Evolutionary conservation across 169 alveolate genomes (phyloP).

Genomic region (Babesia sp.): DNA sequence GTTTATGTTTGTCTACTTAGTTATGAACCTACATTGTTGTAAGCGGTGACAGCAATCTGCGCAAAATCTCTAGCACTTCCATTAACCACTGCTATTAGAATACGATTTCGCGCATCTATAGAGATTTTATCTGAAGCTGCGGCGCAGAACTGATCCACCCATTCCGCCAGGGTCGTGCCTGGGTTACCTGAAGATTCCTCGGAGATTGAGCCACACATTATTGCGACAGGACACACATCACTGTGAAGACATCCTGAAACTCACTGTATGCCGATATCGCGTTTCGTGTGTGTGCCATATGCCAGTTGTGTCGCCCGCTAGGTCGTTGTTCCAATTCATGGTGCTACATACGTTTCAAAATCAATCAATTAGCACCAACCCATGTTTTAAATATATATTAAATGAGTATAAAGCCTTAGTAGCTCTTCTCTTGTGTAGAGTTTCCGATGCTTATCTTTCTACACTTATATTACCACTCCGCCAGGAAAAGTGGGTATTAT

Average conservation of each 20-base stretch:
- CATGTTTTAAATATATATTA: no score
- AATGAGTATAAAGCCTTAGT: no score
- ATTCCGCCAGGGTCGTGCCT: neutral
- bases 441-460: no score
- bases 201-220: slow-evolving; percentile 4
- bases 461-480: no score
- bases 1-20: neutral
- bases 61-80: slow-evolving; percentile 9
- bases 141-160: slow-evolving; percentile 3
- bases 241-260: neutral
- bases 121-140: neutral
- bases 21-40: slow-evolving; percentile 30
- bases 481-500: no score
- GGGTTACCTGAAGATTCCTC: slow-evolving; percentile 1
- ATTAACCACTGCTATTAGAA: slow-evolving; percentile 36
- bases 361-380: no score
- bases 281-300: neutral
- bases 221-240: neutral
- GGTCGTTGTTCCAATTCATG: no score
- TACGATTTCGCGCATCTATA: slow-evolving; percentile 33
- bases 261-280: no score
- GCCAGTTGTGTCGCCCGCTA: neutral
- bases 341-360: no score
- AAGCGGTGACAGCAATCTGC: slow-evolving; percentile 1
- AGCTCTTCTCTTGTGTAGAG: no score